Evolutionary conservation across 1,284 basidiomycete species (phyloP).

Genomic region (Moesziomyces sp.): DNA sequence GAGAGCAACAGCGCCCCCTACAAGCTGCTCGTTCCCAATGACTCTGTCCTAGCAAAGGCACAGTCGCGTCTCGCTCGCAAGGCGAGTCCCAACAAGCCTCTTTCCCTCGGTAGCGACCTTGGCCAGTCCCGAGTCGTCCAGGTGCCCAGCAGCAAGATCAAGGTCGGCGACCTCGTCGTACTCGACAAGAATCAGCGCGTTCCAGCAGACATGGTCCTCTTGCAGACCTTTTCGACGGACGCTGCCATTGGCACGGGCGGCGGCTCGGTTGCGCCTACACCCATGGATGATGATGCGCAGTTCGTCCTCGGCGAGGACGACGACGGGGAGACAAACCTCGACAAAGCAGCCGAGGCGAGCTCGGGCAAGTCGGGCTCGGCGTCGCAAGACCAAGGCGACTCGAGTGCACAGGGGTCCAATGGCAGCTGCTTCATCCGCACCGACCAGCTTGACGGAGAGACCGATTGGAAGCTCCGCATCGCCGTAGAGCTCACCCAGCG

Average conservation of each 20-base stretch:
- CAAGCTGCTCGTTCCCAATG: constrained; percentile 76
- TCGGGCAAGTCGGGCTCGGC: background rate
- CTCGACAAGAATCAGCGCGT: constrained; percentile 98
- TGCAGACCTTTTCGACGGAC: constrained; percentile 76
- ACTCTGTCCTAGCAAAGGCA: constrained; percentile 29
- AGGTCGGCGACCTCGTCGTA: constrained; percentile 89
- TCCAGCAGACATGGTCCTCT: constrained; percentile 90
- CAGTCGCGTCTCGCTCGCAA: constrained; percentile 31
- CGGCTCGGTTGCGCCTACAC: constrained; percentile 14
- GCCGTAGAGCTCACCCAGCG: constrained; percentile 87
- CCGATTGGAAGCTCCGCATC: constrained; percentile 96
- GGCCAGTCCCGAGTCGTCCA: constrained; percentile 44
- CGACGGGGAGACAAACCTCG: constrained; percentile 15
- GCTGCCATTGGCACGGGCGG: constrained; percentile 22
- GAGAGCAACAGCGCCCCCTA: constrained; percentile 96
- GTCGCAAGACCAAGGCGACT: background rate
- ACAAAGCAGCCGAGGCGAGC: constrained; percentile 3
- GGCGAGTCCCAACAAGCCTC: constrained; percentile 20
- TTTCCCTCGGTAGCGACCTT: constrained; percentile 31
- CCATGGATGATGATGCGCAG: constrained; percentile 15
- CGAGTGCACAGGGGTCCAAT: constrained; percentile 73
- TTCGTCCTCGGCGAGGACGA: constrained; percentile 59
- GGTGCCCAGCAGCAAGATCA: constrained; percentile 82
- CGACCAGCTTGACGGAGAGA: constrained; percentile 98
- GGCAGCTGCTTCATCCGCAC: constrained; percentile 98